These are phyloP conservation scores for Selaginella moellendorffii DNA, from an alignment of 75 land plant species.

Conservation along the genomic window DNA sequence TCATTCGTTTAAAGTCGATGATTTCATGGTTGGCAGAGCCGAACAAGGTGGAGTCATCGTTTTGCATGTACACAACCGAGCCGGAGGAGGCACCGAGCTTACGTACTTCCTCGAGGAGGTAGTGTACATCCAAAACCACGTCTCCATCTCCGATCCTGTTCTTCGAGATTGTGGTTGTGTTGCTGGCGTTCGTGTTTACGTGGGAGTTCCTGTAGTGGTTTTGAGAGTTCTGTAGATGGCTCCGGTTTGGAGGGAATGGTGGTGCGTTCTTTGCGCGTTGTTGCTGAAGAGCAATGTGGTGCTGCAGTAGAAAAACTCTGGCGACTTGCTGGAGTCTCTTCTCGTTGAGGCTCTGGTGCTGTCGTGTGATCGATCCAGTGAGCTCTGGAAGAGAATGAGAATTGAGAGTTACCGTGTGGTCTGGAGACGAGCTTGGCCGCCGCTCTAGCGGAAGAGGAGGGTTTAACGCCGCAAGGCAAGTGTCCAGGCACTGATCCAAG, in stretches of 20 bases:
- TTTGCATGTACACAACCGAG: too few relatives aligned
- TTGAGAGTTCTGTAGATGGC: background rate
- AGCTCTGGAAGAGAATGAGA: too few relatives aligned
- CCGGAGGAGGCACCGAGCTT: background rate
- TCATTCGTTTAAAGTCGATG: conserved; percentile 6
- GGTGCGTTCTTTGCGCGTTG: conserved; percentile 18
- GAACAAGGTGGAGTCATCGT: background rate
- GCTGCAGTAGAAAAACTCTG: conserved; percentile 13
- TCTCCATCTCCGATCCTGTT: background rate
- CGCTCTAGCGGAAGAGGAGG: too few relatives aligned
- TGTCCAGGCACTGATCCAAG: conserved; percentile 15
- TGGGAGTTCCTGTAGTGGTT: background rate
- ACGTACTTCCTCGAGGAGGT: conserved; percentile 6
- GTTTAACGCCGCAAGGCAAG: conserved; percentile 10
- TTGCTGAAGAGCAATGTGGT: conserved; percentile 17
- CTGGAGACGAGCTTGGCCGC: too few relatives aligned
- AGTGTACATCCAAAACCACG: conserved; percentile 16
- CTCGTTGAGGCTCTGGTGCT: conserved; percentile 10
- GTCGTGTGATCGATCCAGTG: too few relatives aligned
- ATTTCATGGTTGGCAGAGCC: background rate
- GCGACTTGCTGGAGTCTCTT: conserved; percentile 17
- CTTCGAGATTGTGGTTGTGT: background rate
- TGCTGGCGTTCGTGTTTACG: background rate
- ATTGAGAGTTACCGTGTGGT: too few relatives aligned
- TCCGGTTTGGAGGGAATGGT: conserved; percentile 20